Conservation (phyloP, 2,329 filamentous ascomycete genomes). For the Xylariaceae sp. region DNA sequence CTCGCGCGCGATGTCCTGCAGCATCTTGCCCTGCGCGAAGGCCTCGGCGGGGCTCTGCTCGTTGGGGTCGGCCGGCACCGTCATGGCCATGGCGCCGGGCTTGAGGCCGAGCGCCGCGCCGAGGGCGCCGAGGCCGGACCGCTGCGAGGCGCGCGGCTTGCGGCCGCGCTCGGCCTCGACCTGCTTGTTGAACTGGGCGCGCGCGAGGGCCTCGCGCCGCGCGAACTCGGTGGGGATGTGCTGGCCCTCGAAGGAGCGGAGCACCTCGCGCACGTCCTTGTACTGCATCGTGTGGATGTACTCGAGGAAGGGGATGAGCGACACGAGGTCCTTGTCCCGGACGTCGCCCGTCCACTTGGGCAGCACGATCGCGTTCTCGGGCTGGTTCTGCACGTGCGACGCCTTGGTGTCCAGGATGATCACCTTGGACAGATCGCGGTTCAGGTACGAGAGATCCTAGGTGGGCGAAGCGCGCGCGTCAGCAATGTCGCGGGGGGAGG, state of each 20-base stretch:
- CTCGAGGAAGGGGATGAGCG: constrained; percentile 91
- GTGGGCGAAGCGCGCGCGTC: too few relatives aligned
- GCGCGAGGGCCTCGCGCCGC: constrained; percentile 74
- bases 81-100: constrained; percentile 54
- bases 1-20: constrained; percentile 90
- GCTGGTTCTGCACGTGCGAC: constrained; percentile 76
- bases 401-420: constrained; percentile 87
- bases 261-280: constrained; percentile 73
- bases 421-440: constrained; percentile 90
- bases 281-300: constrained; percentile 94
- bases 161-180: constrained; percentile 62
- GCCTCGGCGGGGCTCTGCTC: constrained; percentile 68
- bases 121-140: constrained; percentile 60
- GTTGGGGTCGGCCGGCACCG: constrained; percentile 53
- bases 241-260: constrained; percentile 83
- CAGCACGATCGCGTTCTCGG: constrained; percentile 91
- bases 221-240: constrained; percentile 88
- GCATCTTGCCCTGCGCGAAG: constrained; percentile 88
- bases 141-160: constrained; percentile 45
- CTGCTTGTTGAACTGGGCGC: constrained; percentile 77
- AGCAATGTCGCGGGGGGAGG: too few relatives aligned
- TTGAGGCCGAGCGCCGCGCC: constrained; percentile 73
- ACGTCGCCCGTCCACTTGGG: constrained; percentile 82
- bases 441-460: constrained; percentile 98
- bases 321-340: constrained; percentile 78